Evolutionary conservation across 2,329 filamentous ascomycete genomes (phyloP), one percentile per base, ranked within the genome.

Genomic region (Monosporascus sp.): DNA sequence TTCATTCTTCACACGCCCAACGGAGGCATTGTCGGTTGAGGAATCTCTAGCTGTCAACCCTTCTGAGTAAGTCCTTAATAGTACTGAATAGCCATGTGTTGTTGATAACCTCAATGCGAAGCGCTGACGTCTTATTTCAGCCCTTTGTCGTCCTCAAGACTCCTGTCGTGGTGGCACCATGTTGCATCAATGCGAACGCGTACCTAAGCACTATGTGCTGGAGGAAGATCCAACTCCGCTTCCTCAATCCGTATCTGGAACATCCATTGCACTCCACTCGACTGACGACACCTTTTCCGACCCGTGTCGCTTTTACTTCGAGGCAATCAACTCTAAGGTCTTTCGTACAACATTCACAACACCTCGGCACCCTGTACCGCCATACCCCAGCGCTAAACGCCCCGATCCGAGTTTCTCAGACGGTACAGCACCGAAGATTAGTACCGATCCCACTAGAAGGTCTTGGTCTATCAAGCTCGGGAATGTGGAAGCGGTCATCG

Each of bases 271-370:
- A 44, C 70, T 83, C 36, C 67, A 68, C 44, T 77, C 74, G 6
- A 64, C 60, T 18, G 69, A 72, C 37, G 62, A 65, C 7, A 54
- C 31, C 18, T 46, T 54, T 20, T 67, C 74, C 2, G 69, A 65
- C 25, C 58, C 73, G 0, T 81, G 82, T 54, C 67, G 76, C 17
- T 89, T 89, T 64, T 74, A 75, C 0, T 87, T 89, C 57, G 81
- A 88, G 63, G 75, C 80, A 0, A 61, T 89, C 31, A 76, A 79
- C 17, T 73, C 77, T 20, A 85, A 85, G 49, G 71, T 89, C 17
- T 90, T 89, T 69, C 75, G 86, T 43, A 87, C 86, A 1, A 85
- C 83, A 0, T 89, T 89, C 63, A 77, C 79, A 1, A 85, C 86
- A 0, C 62, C 74, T 15, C 74, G 76, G 2, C 85, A 89, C 61